phyloP scores from a whole-genome alignment of 805 yeast genomes.

The Candida xyloterini region DNA sequence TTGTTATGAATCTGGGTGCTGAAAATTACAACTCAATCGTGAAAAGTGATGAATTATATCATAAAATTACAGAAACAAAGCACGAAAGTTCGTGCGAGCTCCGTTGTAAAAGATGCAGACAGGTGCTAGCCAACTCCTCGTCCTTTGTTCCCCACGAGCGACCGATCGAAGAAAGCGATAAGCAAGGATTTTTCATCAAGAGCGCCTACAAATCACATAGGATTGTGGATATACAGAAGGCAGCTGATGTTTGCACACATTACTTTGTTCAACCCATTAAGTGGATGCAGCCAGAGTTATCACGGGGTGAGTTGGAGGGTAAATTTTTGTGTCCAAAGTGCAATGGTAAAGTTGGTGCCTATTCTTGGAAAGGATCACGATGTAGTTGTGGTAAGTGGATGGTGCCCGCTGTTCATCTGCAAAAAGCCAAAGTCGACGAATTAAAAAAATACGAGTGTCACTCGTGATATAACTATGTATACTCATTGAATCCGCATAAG shows the following conservation, averaged over 20 bases:
- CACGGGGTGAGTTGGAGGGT: constrained; percentile 78
- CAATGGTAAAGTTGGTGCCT: constrained; percentile 80
- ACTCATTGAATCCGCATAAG: not conserved
- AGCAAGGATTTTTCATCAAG: constrained; percentile 63
- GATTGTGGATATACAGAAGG: constrained; percentile 55
- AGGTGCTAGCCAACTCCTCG: constrained; percentile 58
- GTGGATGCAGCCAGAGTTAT: constrained; percentile 88
- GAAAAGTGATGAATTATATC: constrained; percentile 17
- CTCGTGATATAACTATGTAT: not conserved
- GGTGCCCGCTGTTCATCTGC: constrained; percentile 84
- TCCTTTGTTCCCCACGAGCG: constrained; percentile 64
- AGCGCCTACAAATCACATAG: constrained; percentile 61
- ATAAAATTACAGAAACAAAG: constrained; percentile 1
- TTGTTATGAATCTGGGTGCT: constrained; percentile 34
- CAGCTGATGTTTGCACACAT: constrained; percentile 70
- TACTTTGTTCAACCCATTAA: constrained; percentile 81
- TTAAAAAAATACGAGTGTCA: constrained; percentile 27
- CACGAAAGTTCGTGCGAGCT: constrained; percentile 28
- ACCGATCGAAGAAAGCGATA: constrained; percentile 56
- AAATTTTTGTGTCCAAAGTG: constrained; percentile 85
- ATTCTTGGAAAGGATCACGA: constrained; percentile 90
- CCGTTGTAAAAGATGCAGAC: constrained; percentile 83
- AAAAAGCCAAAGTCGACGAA: constrained; percentile 76
- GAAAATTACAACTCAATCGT: constrained; percentile 19
- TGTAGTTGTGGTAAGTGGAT: constrained; percentile 97